Evolutionary conservation across 2,329 filamentous ascomycete species (phyloP).

Genomic region (Verticillium klebahnii): DNA sequence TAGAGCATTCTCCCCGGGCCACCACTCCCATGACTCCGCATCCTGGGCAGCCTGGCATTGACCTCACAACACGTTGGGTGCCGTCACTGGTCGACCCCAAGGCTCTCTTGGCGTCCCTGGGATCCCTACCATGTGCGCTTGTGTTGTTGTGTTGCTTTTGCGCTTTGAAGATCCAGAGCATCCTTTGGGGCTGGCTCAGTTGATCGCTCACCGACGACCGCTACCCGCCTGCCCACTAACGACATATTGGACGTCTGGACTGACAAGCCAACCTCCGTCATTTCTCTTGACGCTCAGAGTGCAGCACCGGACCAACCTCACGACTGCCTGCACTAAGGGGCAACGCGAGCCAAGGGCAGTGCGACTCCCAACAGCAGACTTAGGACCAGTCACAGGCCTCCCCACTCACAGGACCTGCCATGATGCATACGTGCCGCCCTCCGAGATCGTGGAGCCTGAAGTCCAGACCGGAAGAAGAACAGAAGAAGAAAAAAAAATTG

Average conservation of each 20-base stretch:
- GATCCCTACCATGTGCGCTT: not conserved
- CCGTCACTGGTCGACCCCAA: not conserved
- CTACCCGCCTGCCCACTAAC: not conserved
- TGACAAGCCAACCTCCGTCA: not conserved
- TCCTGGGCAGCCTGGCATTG: not conserved
- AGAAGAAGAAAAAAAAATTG: not conserved
- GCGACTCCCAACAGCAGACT: not conserved
- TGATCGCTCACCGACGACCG: not conserved
- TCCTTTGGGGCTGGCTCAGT: not conserved
- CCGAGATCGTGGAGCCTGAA: not conserved
- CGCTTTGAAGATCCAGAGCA: not conserved
- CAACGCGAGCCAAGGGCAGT: not conserved
- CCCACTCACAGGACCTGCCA: not conserved
- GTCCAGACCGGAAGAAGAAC: not conserved
- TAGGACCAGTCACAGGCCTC: not conserved
- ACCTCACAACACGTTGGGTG: not conserved
- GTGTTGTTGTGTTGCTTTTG: not conserved
- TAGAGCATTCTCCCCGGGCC: not conserved
- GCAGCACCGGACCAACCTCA: not conserved
- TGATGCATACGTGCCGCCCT: not conserved
- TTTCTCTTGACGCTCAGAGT: not conserved
- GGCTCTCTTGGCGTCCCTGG: not conserved
- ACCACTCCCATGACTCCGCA: not conserved
- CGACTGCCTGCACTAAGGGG: not conserved
- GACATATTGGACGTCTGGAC: not conserved